phyloP scores from a whole-genome alignment of 1,139 yeast genomes.

The Diutina neorugosa region DNA sequence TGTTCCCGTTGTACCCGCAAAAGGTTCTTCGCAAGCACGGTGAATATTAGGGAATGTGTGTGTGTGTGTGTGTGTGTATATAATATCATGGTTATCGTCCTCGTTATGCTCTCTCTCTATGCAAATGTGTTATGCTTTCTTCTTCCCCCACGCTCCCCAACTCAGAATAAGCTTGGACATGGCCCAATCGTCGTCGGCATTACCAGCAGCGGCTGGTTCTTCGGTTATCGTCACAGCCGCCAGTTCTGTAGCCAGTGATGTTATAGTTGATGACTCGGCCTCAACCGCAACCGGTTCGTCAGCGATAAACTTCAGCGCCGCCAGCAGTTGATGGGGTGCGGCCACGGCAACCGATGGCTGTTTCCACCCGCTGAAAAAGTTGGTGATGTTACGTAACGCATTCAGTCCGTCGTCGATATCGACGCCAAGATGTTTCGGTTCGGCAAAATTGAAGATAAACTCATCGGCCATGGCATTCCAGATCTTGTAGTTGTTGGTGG shows the following conservation, averaged over 20 bases:
- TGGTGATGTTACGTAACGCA: background rate
- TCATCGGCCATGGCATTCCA: slow-evolving; percentile 75
- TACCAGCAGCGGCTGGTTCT: no score
- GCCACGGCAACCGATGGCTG: background rate
- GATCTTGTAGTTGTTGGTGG: slow-evolving; percentile 53
- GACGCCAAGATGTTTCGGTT: slow-evolving; percentile 55
- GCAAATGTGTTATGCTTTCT: background rate
- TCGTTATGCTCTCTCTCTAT: background rate
- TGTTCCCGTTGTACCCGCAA: slow-evolving; percentile 54
- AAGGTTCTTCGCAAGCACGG: slow-evolving; percentile 70
- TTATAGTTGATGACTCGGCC: background rate
- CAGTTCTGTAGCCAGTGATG: no score
- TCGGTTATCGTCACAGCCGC: no score
- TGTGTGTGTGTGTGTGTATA: background rate
- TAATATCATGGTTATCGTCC: background rate
- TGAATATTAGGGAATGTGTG: slow-evolving; percentile 38
- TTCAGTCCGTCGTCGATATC: slow-evolving; percentile 9
- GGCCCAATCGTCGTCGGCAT: background rate
- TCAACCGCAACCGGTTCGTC: background rate
- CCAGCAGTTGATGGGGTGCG: background rate
- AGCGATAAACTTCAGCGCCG: background rate
- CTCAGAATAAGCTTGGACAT: background rate
- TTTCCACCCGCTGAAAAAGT: background rate
- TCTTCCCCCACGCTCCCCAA: slow-evolving; percentile 1
- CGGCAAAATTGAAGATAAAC: slow-evolving; percentile 77